phyloP scores from a whole-genome alignment of 169 alveolate genomes.

The Eimeria acervulina region DNA sequence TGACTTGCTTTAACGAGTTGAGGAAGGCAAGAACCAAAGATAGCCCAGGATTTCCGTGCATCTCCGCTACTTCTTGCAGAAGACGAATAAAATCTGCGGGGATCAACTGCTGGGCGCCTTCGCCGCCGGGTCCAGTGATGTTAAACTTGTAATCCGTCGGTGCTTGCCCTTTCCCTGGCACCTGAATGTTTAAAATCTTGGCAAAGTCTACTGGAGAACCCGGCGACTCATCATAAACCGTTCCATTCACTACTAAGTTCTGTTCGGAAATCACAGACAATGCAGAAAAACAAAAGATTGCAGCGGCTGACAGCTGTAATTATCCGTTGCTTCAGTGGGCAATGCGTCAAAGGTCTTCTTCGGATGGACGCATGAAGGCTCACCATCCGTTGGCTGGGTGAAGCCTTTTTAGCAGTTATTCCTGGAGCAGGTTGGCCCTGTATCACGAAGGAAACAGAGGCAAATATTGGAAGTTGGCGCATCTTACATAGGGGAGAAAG shows the following conservation, averaged over 20 bases:
- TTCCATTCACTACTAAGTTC: conserved; percentile 65
- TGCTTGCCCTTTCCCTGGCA: conserved; percentile 54
- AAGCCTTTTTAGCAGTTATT: neutral
- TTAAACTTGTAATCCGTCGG: conserved; percentile 48
- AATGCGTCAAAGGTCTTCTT: neutral
- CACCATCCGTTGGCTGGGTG: conserved; percentile 42
- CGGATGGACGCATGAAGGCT: neutral
- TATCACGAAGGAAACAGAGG: neutral
- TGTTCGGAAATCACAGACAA: conserved; percentile 14
- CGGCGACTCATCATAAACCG: conserved; percentile 19
- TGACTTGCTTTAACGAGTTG: conserved; percentile 68
- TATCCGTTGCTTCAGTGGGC: neutral
- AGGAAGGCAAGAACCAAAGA: conserved; percentile 68
- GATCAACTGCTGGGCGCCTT: conserved; percentile 31
- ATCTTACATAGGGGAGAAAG: neutral
- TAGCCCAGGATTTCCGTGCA: conserved; percentile 66
- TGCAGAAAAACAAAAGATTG: neutral
- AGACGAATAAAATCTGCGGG: conserved; percentile 57
- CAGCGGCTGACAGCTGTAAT: neutral
- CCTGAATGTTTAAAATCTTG: conserved; percentile 46
- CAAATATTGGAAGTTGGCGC: neutral
- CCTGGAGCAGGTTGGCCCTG: conserved; percentile 75
- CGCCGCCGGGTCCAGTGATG: conserved; percentile 59
- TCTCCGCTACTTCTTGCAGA: conserved; percentile 64
- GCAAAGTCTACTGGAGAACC: conserved; percentile 51